Conservation (phyloP, 1,284 basidiomycete genomes). For the Melampsora americana region DNA sequence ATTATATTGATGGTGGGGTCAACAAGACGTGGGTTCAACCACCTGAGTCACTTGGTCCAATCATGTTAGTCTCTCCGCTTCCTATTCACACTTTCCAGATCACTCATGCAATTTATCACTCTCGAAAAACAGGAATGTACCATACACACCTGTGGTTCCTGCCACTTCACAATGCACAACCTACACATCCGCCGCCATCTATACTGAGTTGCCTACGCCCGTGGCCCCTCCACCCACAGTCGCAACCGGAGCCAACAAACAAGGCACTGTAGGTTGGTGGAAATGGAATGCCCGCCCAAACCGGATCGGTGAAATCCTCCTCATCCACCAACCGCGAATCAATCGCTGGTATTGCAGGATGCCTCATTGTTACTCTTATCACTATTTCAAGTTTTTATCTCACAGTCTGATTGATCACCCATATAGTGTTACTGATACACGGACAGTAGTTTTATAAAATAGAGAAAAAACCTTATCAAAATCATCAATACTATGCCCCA, state of each 20-base stretch:
- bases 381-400: neutral
- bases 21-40: constrained; percentile 61
- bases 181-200: constrained; percentile 62
- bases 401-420: neutral
- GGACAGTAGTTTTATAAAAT: no score
- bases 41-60: constrained; percentile 62
- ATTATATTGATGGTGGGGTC: constrained; percentile 26
- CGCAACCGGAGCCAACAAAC: neutral
- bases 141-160: constrained; percentile 64
- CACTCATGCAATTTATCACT: neutral
- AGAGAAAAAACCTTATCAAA: no score
- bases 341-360: neutral
- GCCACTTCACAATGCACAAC: constrained; percentile 65
- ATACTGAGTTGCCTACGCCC: constrained; percentile 50
- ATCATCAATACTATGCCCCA: no score
- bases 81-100: neutral
- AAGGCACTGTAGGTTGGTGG: neutral
- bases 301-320: neutral
- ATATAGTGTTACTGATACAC: no score
- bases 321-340: neutral
- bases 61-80: constrained; percentile 49
- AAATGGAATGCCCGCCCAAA: neutral
- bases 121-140: constrained; percentile 56
- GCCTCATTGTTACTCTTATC: neutral
- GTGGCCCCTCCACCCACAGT: neutral